A percentile compares a stretch with the other conserved stretches of the same genome.
phyloP scores from a whole-genome alignment of 306 rosid genomes.

The Cyamopsis tetragonoloba region DNA sequence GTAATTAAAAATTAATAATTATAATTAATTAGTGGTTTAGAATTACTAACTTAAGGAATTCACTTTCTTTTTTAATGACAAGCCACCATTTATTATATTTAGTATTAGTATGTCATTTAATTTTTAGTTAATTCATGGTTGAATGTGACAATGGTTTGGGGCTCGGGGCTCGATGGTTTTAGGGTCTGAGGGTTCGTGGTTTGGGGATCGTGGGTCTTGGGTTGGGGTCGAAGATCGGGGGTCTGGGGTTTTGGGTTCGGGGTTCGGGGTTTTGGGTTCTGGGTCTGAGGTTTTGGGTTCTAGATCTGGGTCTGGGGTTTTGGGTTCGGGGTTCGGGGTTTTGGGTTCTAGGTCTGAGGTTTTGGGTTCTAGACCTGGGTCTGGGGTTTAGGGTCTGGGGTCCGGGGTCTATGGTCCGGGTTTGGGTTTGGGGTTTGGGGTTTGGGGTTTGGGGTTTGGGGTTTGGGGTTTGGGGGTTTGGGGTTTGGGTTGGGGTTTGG shows the following conservation, averaged over 20 bases:
- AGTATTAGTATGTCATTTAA: too few relatives aligned
- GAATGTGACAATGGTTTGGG: background rate
- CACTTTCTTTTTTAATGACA: too few relatives aligned
- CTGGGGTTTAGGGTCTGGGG: background rate
- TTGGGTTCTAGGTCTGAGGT: background rate
- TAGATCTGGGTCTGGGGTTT: conserved; percentile 20
- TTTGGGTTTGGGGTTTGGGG: background rate
- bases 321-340: conserved; percentile 11
- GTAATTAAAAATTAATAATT: too few relatives aligned
- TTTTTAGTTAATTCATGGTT: too few relatives aligned
- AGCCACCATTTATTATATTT: too few relatives aligned
- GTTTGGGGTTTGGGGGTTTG: background rate
- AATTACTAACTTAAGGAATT: too few relatives aligned
- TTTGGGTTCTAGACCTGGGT: background rate
- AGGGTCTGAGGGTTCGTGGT: background rate
- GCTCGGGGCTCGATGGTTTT: background rate
- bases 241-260: background rate
- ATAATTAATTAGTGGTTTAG: too few relatives aligned
- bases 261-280: background rate
- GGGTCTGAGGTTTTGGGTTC: conserved; percentile 8
- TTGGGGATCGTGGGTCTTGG: background rate
- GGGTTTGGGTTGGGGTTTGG: background rate
- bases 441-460: background rate
- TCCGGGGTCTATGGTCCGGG: too few relatives aligned
- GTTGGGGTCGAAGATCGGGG: background rate